Conservation (phyloP, 805 yeast genomes). For the Metschnikowia arizonensis region DNA sequence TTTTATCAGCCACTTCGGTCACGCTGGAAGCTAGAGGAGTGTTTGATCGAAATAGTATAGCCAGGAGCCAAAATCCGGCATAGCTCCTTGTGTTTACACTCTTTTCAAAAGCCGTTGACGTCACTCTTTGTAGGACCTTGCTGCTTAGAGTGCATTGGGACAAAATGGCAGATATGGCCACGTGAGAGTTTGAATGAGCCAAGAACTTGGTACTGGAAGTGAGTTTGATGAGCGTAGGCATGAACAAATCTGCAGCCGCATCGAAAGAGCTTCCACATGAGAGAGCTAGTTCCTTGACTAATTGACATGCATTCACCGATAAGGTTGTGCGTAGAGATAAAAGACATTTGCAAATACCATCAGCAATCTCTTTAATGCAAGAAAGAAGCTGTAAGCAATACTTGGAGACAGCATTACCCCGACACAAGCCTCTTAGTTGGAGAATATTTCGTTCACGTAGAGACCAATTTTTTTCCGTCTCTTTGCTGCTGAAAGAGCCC, state of each 20-base stretch:
- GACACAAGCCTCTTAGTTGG: constrained; percentile 52
- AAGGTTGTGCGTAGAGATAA: constrained; percentile 81
- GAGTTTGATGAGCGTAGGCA: constrained; percentile 48
- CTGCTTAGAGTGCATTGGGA: constrained; percentile 50
- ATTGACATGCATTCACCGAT: constrained; percentile 67
- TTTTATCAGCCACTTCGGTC: constrained; percentile 45
- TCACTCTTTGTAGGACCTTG: constrained; percentile 49
- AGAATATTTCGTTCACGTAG: constrained; percentile 60
- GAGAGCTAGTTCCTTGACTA: constrained; percentile 64
- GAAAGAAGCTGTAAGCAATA: constrained; percentile 37
- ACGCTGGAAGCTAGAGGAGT: constrained; percentile 17
- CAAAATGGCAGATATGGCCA: constrained; percentile 52
- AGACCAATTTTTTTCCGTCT: constrained; percentile 87
- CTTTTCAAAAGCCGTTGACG: constrained; percentile 58
- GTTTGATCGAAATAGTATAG: constrained; percentile 52
- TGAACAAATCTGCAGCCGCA: constrained; percentile 45
- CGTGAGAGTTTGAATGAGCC: constrained; percentile 55
- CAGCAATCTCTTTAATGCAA: constrained; percentile 31
- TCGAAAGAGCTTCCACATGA: constrained; percentile 40
- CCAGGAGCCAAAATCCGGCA: constrained; percentile 66
- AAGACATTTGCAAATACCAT: constrained; percentile 61
- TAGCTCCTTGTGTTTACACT: constrained; percentile 66
- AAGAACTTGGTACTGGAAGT: constrained; percentile 61
- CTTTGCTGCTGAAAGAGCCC: constrained; percentile 59
- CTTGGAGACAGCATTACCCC: constrained; percentile 50